phyloP scores from a whole-genome alignment of 345 rosid species.

The Eutrema japonicum region DNA sequence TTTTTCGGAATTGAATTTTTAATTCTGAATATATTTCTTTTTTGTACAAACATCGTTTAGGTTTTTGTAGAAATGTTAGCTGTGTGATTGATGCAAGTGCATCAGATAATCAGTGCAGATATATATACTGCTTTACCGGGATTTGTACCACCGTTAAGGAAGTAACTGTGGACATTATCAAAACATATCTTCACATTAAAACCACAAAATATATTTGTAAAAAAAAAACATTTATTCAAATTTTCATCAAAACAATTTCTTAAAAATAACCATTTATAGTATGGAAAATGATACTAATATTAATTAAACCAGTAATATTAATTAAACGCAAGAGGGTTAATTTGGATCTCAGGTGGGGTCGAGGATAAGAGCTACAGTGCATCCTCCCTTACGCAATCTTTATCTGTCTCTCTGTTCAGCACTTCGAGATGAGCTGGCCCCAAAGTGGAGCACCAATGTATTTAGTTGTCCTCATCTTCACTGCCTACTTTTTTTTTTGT shows the following conservation, averaged over 20 bases:
- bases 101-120: background rate
- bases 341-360: constrained; percentile 12
- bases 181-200: too few species aligned
- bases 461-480: constrained; percentile 40
- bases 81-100: constrained; percentile 1
- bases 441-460: constrained; percentile 35
- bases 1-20: constrained; percentile 5
- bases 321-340: too few species aligned
- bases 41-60: background rate
- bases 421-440: constrained; percentile 36
- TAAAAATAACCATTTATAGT: background rate
- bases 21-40: too few species aligned
- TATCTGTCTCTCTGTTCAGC: constrained; percentile 38
- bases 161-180: background rate
- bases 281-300: too few species aligned
- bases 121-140: background rate
- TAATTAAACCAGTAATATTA: too few species aligned
- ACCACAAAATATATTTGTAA: background rate
- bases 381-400: constrained; percentile 33
- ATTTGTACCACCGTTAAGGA: background rate
- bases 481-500: too few species aligned
- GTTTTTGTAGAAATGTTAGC: background rate
- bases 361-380: constrained; percentile 21
- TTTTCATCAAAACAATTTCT: background rate
- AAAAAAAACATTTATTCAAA: background rate